Evolutionary conservation across 1,139 yeast species (phyloP).

Genomic region (Debaryomyces psychrophilus): DNA sequence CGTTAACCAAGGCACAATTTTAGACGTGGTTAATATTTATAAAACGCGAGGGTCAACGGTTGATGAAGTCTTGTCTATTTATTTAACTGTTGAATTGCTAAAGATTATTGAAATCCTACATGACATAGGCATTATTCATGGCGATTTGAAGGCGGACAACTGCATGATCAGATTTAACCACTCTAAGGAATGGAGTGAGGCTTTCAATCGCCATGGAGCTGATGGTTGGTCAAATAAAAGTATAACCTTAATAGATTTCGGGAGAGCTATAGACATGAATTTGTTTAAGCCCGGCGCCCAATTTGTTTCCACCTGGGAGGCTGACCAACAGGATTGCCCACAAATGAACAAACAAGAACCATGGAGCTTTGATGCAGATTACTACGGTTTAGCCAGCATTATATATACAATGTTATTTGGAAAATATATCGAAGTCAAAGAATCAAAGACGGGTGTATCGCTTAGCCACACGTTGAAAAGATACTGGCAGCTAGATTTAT

Average conservation of each 20-base stretch:
- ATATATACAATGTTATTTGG: conserved; percentile 77
- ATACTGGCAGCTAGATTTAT: conserved; percentile 75
- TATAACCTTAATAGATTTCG: conserved; percentile 76
- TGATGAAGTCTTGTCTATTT: conserved; percentile 69
- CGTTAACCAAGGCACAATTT: conserved; percentile 70
- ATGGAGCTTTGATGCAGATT: conserved; percentile 86
- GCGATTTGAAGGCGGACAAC: conserved; percentile 85
- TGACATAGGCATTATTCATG: conserved; percentile 69
- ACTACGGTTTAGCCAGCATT: conserved; percentile 79
- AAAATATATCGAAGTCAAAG: conserved; percentile 52
- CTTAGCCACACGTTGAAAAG: conserved; percentile 59
- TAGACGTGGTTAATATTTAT: conserved; percentile 67
- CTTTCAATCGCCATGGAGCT: conserved; percentile 35
- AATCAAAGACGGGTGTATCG: conserved; percentile 25
- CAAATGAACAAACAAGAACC: conserved; percentile 64
- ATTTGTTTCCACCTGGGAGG: conserved; percentile 64
- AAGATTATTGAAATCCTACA: conserved; percentile 67
- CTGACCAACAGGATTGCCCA: conserved; percentile 76
- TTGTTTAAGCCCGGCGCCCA: conserved; percentile 51
- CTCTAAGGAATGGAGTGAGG: conserved; percentile 24
- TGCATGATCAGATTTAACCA: conserved; percentile 69
- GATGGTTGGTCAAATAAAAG: conserved; percentile 60
- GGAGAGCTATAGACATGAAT: conserved; percentile 74
- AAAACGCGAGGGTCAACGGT: conserved; percentile 32
- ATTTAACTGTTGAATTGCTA: conserved; percentile 64